Base-by-base conservation (phyloP, 176 grass and related monocot species). In the Oryza rufipogon region DNA sequence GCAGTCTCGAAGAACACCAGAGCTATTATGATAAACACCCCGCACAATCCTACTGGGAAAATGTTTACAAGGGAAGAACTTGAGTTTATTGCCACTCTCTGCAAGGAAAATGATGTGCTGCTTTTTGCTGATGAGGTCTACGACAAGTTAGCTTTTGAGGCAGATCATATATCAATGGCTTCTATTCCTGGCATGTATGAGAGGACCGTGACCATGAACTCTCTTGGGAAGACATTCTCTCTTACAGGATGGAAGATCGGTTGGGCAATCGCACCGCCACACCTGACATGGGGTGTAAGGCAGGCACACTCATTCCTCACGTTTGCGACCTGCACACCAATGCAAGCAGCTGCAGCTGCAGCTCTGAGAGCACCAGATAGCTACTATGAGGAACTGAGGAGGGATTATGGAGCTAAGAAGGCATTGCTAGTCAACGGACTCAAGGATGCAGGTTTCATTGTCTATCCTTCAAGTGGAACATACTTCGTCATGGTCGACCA, bases 161-260 rank as follows among this genome's bases (percentile, higher is more conserved):
- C 92, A 64, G 89, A 94, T 6, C 96, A 99, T 64, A 87, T 99
- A 81, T 94, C 89, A 7, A 99, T 99, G 77, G 91, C 91, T 10
- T 99, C 96, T 36, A 80, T 99, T 72, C 91, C 96, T 1, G 89
- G 91, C 42, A 99, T 99, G 96, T 96, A 90, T 61, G 91, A 99
- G 77, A 91, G 96, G 77, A 99, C 96, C 0, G 96, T 99, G 63
- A 99, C 93, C 9, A 66, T 99, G 96, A 99, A 99, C 73, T 99
- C 96, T 71, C 74, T 99, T 41, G 96, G 96, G 19, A 99, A 99
- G 75, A 99, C 96, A 16, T 99, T 99, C 74, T 99, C 96, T 16
- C 83, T 99, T 7, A 99, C 96, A 3, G 96, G 96, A 70, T 99
- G 96, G 96, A 99, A 99, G 74, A 99, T 99, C 10, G 96, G 93